A percentile compares a stretch with the other conserved stretches of the same genome.
Evolutionary conservation across 345 rosid genomes (phyloP).

Genomic region (Eucalyptus albens): DNA sequence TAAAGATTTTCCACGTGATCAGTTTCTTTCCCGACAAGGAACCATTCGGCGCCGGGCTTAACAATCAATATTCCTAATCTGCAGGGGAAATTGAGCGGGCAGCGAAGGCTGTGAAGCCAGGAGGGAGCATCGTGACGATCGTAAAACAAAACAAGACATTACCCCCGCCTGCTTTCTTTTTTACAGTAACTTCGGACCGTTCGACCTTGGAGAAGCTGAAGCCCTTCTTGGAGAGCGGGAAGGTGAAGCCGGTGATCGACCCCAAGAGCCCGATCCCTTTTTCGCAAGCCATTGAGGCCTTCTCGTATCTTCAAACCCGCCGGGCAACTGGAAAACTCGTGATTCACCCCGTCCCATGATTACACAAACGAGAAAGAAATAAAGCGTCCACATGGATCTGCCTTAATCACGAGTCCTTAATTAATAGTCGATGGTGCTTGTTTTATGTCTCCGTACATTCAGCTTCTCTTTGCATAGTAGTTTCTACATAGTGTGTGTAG

Average conservation of each 20-base stretch:
- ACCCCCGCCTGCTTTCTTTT: conserved; percentile 68
- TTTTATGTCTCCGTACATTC: not conserved
- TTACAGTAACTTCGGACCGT: conserved; percentile 58
- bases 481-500: not conserved
- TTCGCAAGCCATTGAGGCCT: conserved; percentile 44
- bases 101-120: conserved; percentile 68
- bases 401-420: not conserved
- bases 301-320: conserved; percentile 64
- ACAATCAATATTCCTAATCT: not conserved
- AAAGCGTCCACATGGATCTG: not conserved
- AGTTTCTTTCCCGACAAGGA: not conserved
- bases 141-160: conserved; percentile 35
- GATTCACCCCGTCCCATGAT: conserved; percentile 44
- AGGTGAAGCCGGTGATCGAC: conserved; percentile 67
- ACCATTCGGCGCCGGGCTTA: not conserved
- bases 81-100: conserved; percentile 74
- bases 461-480: not conserved
- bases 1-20: not conserved
- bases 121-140: conserved; percentile 73
- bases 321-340: conserved; percentile 69
- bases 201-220: conserved; percentile 58
- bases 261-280: conserved; percentile 69
- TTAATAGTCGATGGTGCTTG: not conserved
- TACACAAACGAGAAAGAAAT: not conserved
- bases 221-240: conserved; percentile 59